Conservation (phyloP, 306 rosid genomes). For the Neltuma alba region DNA sequence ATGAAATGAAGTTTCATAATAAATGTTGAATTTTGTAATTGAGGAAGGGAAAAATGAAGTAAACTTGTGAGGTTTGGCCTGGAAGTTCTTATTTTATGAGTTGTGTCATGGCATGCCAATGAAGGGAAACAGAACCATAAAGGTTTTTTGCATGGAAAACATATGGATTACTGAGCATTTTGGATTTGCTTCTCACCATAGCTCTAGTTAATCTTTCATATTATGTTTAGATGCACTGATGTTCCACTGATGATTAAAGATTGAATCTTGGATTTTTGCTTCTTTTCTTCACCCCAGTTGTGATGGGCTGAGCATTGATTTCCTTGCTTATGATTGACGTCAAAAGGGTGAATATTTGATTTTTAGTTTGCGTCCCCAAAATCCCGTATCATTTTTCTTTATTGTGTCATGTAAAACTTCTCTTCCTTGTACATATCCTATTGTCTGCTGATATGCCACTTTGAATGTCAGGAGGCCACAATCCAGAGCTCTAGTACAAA, state of each 20-base stretch:
- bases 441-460: conserved; percentile 29
- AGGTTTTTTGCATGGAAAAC: not conserved
- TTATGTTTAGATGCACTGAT: not conserved
- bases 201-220: not conserved
- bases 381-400: not conserved
- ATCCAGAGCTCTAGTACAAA: conserved; percentile 14
- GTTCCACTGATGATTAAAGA: conserved; percentile 2
- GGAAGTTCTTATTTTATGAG: not conserved
- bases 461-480: conserved; percentile 37
- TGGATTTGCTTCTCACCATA: not conserved
- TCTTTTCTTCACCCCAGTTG: not conserved
- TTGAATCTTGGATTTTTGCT: not conserved
- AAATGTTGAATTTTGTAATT: not conserved
- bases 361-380: not conserved
- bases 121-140: not conserved
- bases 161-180: not conserved
- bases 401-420: not conserved
- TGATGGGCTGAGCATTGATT: not conserved
- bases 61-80: conserved; percentile 5
- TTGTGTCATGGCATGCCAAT: not conserved
- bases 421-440: not conserved
- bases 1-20: not conserved
- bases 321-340: not conserved
- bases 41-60: not conserved
- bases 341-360: not conserved